Conservation (phyloP, 768 basidiomycete species). For the Collybiopsis luxurians region DNA sequence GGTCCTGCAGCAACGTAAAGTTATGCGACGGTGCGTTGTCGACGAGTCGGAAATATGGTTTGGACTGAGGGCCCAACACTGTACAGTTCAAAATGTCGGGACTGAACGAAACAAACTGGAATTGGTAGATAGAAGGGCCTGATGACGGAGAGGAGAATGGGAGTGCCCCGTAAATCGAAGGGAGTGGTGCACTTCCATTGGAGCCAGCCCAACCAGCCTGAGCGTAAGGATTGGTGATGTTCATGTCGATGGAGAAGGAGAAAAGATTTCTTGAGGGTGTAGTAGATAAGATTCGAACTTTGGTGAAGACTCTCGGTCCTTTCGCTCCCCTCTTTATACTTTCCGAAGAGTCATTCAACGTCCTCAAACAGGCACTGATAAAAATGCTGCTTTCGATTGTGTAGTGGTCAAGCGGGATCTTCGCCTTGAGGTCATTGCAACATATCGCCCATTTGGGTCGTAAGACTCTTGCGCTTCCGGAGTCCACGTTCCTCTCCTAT, state of each 20-base stretch:
- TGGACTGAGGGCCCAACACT: conserved; percentile 39
- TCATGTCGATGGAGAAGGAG: not conserved
- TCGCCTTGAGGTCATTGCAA: too few relatives aligned
- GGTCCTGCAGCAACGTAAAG: conserved; percentile 36
- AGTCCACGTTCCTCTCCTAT: too few relatives aligned
- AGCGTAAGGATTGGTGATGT: conserved; percentile 9
- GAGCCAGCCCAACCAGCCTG: conserved; percentile 7
- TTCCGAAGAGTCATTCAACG: not conserved
- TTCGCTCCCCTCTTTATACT: not conserved
- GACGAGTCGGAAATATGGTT: conserved; percentile 35
- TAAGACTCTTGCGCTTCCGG: too few relatives aligned
- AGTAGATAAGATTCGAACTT: too few relatives aligned
- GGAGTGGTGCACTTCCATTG: conserved; percentile 11
- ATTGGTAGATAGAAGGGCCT: conserved; percentile 26
- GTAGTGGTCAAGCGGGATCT: too few relatives aligned
- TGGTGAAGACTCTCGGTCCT: not conserved
- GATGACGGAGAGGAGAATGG: conserved; percentile 26
- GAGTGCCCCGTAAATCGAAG: conserved; percentile 44
- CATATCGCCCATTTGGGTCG: too few relatives aligned
- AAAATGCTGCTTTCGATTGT: too few relatives aligned
- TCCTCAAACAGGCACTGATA: too few relatives aligned
- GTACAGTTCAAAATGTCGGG: conserved; percentile 41
- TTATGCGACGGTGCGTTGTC: conserved; percentile 32
- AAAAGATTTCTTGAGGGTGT: not conserved
- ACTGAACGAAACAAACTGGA: conserved; percentile 38